Evolutionary conservation across 192 early-diverging fungal genomes (phyloP).

Genomic region (Rhizophagus clarus): DNA sequence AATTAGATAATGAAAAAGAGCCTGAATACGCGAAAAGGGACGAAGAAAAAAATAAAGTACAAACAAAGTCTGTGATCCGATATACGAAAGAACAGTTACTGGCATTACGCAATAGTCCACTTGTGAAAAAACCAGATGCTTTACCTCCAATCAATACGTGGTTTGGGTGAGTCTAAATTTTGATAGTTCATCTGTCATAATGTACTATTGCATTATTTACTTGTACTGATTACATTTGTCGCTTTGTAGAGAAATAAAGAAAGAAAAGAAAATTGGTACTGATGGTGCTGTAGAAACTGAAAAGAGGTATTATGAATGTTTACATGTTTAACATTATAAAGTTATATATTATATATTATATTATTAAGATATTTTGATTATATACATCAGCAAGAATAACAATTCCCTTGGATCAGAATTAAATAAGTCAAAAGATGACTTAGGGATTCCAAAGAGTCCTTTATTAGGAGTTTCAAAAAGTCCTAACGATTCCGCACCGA

Average conservation of each 20-base stretch:
- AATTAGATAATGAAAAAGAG: conserved; percentile 5
- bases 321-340: background rate
- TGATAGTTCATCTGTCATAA: background rate
- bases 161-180: conserved; percentile 40
- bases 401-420: conserved; percentile 1
- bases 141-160: conserved; percentile 43
- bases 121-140: conserved; percentile 41
- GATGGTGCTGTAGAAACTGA: conserved; percentile 7
- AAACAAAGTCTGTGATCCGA: conserved; percentile 14
- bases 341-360: background rate
- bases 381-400: background rate
- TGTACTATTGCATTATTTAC: background rate
- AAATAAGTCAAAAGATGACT: conserved; percentile 31
- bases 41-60: background rate
- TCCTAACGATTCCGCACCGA: conserved; percentile 2
- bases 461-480: conserved; percentile 20
- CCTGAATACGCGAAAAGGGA: conserved; percentile 15
- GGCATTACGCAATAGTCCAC: conserved; percentile 44
- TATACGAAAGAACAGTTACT: conserved; percentile 47
- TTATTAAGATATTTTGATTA: conserved; percentile 6
- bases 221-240: background rate
- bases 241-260: background rate
- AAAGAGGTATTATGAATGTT: conserved; percentile 14
- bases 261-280: conserved; percentile 1
- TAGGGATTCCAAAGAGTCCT: conserved; percentile 29